Conservation (phyloP, 371 early-diverging fungal genomes). For the Haplosporangium sp. region DNA sequence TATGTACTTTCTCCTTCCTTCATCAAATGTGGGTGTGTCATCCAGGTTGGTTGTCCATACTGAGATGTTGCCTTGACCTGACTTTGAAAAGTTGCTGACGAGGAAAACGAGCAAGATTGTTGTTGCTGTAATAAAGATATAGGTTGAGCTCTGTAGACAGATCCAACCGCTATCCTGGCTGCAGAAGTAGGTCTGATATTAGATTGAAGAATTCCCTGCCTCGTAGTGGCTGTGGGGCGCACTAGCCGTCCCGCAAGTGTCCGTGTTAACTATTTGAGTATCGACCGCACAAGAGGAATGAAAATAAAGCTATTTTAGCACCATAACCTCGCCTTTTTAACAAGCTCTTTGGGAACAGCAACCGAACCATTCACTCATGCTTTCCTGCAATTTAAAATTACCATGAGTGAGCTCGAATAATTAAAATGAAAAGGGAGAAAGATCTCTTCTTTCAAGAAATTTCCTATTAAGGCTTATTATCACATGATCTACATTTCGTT, state of each 20-base stretch:
- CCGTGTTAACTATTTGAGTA: conserved; percentile 17
- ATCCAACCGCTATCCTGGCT: conserved; percentile 17
- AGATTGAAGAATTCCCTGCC: conserved; percentile 14
- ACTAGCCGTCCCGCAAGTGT: conserved; percentile 54
- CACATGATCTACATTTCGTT: background rate
- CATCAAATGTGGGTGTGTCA: conserved; percentile 87
- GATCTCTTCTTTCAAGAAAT: background rate
- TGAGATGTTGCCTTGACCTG: conserved; percentile 10
- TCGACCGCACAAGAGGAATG: background rate
- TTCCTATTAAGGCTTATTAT: background rate
- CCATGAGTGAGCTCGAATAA: background rate
- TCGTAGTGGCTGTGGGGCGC: conserved; percentile 44
- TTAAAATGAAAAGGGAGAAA: background rate
- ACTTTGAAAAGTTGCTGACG: conserved; percentile 3
- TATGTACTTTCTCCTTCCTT: conserved; percentile 74
- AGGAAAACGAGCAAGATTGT: conserved; percentile 17
- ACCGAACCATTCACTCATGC: background rate
- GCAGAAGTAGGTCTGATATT: conserved; percentile 27
- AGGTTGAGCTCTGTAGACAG: background rate
- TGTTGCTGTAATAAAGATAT: background rate
- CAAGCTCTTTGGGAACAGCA: background rate
- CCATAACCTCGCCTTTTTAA: background rate
- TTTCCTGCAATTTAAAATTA: background rate
- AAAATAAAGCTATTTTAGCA: background rate
- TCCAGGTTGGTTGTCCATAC: conserved; percentile 82